Evolutionary conservation across 306 rosid species (phyloP).

Genomic region (Malus asiatica): DNA sequence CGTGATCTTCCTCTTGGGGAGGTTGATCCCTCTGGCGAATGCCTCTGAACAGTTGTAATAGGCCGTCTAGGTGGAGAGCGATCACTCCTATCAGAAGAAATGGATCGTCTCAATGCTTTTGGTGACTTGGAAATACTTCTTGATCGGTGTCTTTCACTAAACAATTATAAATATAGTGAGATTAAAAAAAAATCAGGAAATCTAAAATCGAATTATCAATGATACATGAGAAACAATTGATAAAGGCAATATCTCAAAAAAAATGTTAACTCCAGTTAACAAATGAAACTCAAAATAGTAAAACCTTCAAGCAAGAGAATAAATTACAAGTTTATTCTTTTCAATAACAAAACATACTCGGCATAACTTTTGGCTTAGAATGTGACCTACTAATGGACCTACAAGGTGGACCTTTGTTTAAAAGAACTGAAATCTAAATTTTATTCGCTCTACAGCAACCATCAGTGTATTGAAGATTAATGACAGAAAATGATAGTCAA

Average conservation of each 20-base stretch:
- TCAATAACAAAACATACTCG: constrained; percentile 28
- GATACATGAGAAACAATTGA: background rate
- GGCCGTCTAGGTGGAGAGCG: constrained; percentile 42
- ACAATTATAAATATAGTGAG: constrained; percentile 4
- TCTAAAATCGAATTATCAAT: constrained; percentile 6
- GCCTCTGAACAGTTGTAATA: constrained; percentile 43
- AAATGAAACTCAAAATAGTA: background rate
- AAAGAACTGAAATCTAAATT: background rate
- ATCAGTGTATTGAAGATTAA: background rate
- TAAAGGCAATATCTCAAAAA: background rate
- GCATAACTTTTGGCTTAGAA: constrained; percentile 55
- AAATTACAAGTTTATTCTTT: background rate
- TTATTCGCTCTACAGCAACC: background rate
- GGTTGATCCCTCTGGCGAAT: constrained; percentile 40
- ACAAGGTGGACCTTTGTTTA: constrained; percentile 41
- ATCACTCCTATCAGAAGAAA: constrained; percentile 42
- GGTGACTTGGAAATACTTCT: constrained; percentile 64
- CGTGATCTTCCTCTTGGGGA: constrained; percentile 26
- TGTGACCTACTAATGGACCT: constrained; percentile 53
- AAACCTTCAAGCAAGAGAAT: background rate
- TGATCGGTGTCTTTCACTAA: constrained; percentile 41
- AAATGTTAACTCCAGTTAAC: background rate
- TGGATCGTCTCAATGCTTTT: constrained; percentile 34
- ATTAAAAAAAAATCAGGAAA: constrained; percentile 5
- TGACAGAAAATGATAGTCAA: background rate